Conservation (phyloP, 2,329 filamentous ascomycete genomes). For the Lojkania enalia region DNA sequence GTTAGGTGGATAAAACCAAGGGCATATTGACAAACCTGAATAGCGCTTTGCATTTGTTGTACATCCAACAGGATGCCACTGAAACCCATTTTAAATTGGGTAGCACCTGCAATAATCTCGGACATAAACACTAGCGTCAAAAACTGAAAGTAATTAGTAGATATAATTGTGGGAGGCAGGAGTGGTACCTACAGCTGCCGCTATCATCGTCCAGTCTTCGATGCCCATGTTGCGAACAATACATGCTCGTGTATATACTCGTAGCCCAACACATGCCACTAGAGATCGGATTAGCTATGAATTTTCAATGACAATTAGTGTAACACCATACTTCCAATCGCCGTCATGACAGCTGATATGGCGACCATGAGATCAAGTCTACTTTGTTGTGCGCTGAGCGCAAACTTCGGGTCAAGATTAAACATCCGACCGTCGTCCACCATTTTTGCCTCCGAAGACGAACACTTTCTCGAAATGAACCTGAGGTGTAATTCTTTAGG, state of each 20-base stretch:
- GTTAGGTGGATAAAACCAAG: background rate
- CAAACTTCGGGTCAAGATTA: conserved; percentile 12
- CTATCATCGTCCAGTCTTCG: conserved; percentile 34
- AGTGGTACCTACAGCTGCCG: conserved; percentile 21
- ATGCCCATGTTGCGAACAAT: conserved; percentile 30
- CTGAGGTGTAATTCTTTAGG: too few relatives aligned
- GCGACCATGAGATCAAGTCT: conserved; percentile 24
- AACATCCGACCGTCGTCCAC: background rate
- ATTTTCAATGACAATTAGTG: background rate
- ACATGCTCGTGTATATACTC: conserved; percentile 28
- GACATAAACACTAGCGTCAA: conserved; percentile 20
- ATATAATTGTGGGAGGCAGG: background rate
- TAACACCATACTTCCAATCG: conserved; percentile 21
- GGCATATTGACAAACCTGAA: conserved; percentile 18
- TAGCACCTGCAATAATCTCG: conserved; percentile 15
- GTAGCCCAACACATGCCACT: conserved; percentile 25
- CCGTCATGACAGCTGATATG: conserved; percentile 20
- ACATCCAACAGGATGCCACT: conserved; percentile 19
- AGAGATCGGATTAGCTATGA: conserved; percentile 1
- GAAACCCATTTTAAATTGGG: conserved; percentile 22
- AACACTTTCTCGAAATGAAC: too few relatives aligned
- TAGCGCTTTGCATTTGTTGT: conserved; percentile 16
- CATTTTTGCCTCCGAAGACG: background rate
- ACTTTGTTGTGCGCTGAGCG: conserved; percentile 19
- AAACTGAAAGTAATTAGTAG: conserved; percentile 12